Evolutionary conservation across 2,329 filamentous ascomycete species (phyloP).

Genomic region (Microdochium trichocladiopsis): DNA sequence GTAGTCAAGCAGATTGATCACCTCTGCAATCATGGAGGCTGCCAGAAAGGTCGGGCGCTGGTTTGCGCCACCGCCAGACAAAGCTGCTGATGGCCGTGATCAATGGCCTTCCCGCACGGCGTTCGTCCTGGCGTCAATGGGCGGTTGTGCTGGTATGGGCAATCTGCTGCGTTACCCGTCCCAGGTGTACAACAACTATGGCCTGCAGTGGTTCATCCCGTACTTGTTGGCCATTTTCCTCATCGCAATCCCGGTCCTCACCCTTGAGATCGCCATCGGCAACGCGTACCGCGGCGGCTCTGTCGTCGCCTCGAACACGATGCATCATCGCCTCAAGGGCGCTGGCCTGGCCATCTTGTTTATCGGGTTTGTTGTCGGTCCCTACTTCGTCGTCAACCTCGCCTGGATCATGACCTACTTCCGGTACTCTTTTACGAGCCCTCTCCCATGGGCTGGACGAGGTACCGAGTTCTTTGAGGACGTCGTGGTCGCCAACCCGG

Average conservation of each 20-base stretch:
- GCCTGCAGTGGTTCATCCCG: slow-evolving; percentile 53
- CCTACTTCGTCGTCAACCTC: slow-evolving; percentile 49
- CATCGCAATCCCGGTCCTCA: slow-evolving; percentile 47
- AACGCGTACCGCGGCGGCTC: slow-evolving; percentile 51
- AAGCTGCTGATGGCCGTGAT: slow-evolving; percentile 35
- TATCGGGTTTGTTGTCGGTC: slow-evolving; percentile 46
- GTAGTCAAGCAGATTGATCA: neutral
- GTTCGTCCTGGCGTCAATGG: slow-evolving; percentile 51
- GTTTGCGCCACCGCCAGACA: slow-evolving; percentile 26
- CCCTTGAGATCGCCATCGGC: slow-evolving; percentile 62
- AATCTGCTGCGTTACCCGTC: slow-evolving; percentile 52
- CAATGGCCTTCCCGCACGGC: slow-evolving; percentile 48
- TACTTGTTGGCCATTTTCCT: slow-evolving; percentile 48
- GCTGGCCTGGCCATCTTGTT: slow-evolving; percentile 44
- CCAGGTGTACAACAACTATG: slow-evolving; percentile 52
- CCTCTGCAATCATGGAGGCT: neutral
- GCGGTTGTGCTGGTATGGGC: slow-evolving; percentile 50
- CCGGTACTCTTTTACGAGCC: slow-evolving; percentile 44
- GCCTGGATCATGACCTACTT: slow-evolving; percentile 56
- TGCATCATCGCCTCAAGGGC: slow-evolving; percentile 45
- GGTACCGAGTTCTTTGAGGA: slow-evolving; percentile 44
- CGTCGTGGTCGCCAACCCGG: slow-evolving; percentile 40
- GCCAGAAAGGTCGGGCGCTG: slow-evolving; percentile 17
- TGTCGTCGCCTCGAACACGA: slow-evolving; percentile 46
- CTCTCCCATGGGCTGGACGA: slow-evolving; percentile 44